Percentiles rank a stretch among this genome's conserved stretches.
phyloP scores from a whole-genome alignment of 1,284 basidiomycete species.

The Sporisorium exsertum region DNA sequence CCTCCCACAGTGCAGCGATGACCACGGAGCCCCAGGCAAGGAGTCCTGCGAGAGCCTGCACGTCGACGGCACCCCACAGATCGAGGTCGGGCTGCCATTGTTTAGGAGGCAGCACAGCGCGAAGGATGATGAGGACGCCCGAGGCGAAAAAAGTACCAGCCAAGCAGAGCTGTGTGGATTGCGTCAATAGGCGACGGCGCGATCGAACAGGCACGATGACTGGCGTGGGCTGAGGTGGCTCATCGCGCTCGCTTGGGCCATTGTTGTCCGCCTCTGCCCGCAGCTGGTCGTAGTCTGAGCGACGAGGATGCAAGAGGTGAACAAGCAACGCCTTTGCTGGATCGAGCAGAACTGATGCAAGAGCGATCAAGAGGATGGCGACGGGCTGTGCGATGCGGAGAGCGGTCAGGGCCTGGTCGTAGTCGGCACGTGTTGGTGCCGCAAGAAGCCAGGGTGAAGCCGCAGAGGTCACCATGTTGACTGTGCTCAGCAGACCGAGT shows the following conservation, averaged over 20 bases:
- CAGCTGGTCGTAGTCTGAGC: conserved; percentile 40
- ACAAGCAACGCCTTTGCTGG: conserved; percentile 31
- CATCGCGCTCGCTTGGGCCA: conserved; percentile 9
- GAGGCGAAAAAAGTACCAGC: conserved; percentile 57
- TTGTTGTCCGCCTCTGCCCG: conserved; percentile 28
- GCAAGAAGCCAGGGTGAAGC: conserved; percentile 18
- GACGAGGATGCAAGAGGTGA: conserved; percentile 19
- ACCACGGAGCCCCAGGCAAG: conserved; percentile 57
- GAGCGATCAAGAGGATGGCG: conserved; percentile 43
- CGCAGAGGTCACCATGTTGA: background rate
- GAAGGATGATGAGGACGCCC: conserved; percentile 59
- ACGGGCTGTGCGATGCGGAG: conserved; percentile 51
- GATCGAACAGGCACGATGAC: conserved; percentile 61
- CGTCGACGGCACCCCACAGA: conserved; percentile 54
- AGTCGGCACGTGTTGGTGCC: conserved; percentile 24
- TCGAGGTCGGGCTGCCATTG: conserved; percentile 58
- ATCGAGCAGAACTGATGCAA: conserved; percentile 37
- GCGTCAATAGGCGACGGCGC: conserved; percentile 52
- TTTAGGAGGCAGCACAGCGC: conserved; percentile 61
- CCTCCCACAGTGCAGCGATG: conserved; percentile 57
- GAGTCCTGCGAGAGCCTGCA: conserved; percentile 58
- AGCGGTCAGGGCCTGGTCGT: conserved; percentile 26
- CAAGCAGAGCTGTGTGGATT: conserved; percentile 40
- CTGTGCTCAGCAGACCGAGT: background rate
- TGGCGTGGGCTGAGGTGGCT: conserved; percentile 54